Evolutionary conservation across 768 basidiomycete species (phyloP).

Genomic region (Russula griseocarnosa): DNA sequence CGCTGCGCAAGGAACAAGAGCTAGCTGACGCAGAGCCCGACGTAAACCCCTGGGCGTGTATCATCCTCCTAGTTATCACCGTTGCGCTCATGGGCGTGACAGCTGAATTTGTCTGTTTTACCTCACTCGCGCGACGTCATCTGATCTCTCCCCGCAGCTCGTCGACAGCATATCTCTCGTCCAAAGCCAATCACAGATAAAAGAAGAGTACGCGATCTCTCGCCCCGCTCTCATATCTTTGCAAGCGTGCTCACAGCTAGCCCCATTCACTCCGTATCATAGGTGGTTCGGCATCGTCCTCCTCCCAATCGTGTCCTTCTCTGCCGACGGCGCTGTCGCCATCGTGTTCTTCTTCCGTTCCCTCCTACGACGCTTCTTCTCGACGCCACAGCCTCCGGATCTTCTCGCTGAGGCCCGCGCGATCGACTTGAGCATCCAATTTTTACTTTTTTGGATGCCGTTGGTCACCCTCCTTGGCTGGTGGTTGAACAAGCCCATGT

Average conservation of each 20-base stretch:
- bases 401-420: conserved; percentile 63
- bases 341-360: conserved; percentile 53
- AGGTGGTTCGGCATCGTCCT: conserved; percentile 75
- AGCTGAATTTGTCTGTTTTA: conserved; percentile 57
- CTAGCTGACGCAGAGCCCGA: conserved; percentile 49
- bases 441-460: conserved; percentile 76
- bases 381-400: conserved; percentile 43
- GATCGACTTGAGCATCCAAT: conserved; percentile 77
- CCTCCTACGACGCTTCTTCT: conserved; percentile 41
- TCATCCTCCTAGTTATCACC: conserved; percentile 47
- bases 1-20: conserved; percentile 37
- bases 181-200: conserved; percentile 41
- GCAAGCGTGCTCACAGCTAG: conserved; percentile 3
- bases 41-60: conserved; percentile 60
- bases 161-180: conserved; percentile 62
- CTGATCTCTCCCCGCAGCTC: conserved; percentile 39
- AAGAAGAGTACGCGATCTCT: conserved; percentile 48
- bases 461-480: conserved; percentile 64
- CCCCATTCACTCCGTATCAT: not conserved
- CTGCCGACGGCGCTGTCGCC: conserved; percentile 63
- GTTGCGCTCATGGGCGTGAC: conserved; percentile 64
- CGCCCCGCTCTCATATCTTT: not conserved
- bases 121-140: not conserved
- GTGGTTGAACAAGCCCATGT: conserved; percentile 59
- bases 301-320: conserved; percentile 68